phyloP scores from a whole-genome alignment of 148 eudicot genomes.

The Mesembryanthemum crystallinum region DNA sequence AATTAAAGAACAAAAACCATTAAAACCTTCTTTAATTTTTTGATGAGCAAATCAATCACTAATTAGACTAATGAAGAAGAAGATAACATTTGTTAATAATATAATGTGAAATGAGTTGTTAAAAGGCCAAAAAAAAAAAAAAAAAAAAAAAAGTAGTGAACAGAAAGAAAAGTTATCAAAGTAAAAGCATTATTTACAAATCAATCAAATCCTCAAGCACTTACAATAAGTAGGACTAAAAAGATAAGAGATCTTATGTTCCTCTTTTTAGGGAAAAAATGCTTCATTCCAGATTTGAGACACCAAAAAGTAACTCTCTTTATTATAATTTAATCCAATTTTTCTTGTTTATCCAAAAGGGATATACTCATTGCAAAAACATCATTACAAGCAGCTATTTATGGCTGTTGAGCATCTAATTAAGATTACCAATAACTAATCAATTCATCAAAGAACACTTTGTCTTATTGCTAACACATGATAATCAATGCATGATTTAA shows the following conservation, averaged over 20 bases:
- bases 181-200: slow-evolving; percentile 13
- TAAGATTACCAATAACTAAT: not conserved
- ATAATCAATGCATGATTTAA: no score
- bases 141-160: slow-evolving; percentile 19
- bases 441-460: no score
- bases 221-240: slow-evolving; percentile 8
- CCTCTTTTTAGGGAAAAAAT: slow-evolving; percentile 22
- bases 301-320: slow-evolving; percentile 11
- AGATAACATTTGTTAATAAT: slow-evolving; percentile 14
- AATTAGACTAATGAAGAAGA: slow-evolving; percentile 10
- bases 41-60: slow-evolving; percentile 11
- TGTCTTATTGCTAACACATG: no score
- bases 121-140: slow-evolving; percentile 7
- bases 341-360: not conserved
- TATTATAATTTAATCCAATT: not conserved
- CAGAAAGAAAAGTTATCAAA: slow-evolving; percentile 20
- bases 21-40: no score
- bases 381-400: not conserved
- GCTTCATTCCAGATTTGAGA: slow-evolving; percentile 26
- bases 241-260: slow-evolving; percentile 25
- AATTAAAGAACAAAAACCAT: not conserved
- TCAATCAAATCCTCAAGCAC: slow-evolving; percentile 17
- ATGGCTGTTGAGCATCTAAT: not conserved
- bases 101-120: slow-evolving; percentile 18
- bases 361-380: not conserved